Evolutionary conservation across 2,329 filamentous ascomycete species (phyloP), one percentile per base, ranked within the genome.

Genomic region (Cladosporium sp.): DNA sequence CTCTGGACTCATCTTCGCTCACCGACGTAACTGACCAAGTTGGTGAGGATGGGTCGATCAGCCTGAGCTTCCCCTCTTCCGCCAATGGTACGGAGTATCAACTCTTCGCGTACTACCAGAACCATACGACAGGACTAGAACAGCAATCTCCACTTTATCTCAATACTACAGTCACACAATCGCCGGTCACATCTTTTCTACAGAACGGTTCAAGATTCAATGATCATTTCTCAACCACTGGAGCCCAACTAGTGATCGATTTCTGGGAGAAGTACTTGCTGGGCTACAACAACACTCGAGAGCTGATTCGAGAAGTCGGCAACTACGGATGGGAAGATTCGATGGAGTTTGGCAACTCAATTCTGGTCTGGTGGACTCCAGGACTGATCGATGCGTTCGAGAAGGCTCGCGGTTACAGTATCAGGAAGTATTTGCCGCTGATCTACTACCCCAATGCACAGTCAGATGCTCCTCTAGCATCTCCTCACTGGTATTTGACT

Each of bases 321-420:
- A 73, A 75, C 35, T 77, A 76, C 37, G 74, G 70, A 2, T 78
- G 76, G 75, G 76, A 78, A 69, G 76, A 77, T 62, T 73, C 70
- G 56, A 71, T 73, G 66, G 75, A 78, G 52, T 72, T 76, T 21
- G 68, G 69, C 4, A 71, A 72, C 16, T 67, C 70, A 3, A 64
- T 67, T 1, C 35, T 72, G 2, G 65, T 67, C n/a, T 72, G 67
- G 66, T 74, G 71, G 71, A 77, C 74, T 0, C 72, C 72, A 1
- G 67, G 65, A 3, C 66, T 78, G 2, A 49, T 71, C 0, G 46
- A 67, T 3, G 65, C 65, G 2, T 78, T 78, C 59, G 33, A 71
- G 10, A 29, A 66, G 3, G 61, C 61, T 6, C 66, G 70, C 8
- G 74, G 73, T 23, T 78, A 78, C 66, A 68, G 68, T 28, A 58